These are phyloP conservation scores for Phytophthora cactorum DNA, from an alignment of 352 stramenopile genomes.

Conservation along the genomic window DNA sequence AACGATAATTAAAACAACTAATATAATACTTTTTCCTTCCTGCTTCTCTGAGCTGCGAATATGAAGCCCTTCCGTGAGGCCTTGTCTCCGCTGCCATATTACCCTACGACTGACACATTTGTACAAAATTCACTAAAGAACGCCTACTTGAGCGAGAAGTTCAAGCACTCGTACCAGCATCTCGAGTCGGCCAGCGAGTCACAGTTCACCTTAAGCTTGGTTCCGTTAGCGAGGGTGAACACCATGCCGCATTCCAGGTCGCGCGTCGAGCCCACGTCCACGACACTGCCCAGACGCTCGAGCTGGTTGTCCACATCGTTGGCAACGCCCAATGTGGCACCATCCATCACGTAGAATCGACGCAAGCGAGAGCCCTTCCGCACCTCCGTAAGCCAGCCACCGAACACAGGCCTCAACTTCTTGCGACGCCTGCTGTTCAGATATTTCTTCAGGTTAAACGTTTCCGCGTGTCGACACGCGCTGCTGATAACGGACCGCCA, in stretches of 20 bases:
- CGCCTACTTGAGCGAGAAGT: slow-evolving; percentile 43
- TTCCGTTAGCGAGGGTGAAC: slow-evolving; percentile 63
- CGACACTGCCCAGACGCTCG: slow-evolving; percentile 64
- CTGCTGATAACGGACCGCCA: slow-evolving; percentile 73
- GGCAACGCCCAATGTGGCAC: slow-evolving; percentile 66
- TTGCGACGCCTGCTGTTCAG: slow-evolving; percentile 70
- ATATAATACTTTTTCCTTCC: slow-evolving; percentile 30
- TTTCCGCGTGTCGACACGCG: slow-evolving; percentile 52
- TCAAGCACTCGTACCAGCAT: slow-evolving; percentile 81
- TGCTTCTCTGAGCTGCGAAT: slow-evolving; percentile 19
- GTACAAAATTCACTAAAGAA: slow-evolving; percentile 36
- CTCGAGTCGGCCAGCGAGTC: slow-evolving; percentile 76
- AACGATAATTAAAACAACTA: slow-evolving; percentile 28
- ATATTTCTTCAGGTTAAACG: slow-evolving; percentile 77
- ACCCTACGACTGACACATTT: slow-evolving; percentile 34
- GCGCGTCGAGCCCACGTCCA: slow-evolving; percentile 66
- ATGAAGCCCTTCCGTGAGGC: slow-evolving; percentile 28
- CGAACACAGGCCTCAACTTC: slow-evolving; percentile 70
- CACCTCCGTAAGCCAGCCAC: slow-evolving; percentile 79
- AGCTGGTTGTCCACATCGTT: slow-evolving; percentile 85
- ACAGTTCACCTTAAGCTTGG: slow-evolving; percentile 68
- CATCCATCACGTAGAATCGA: slow-evolving; percentile 84
- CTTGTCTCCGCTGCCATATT: slow-evolving; percentile 17
- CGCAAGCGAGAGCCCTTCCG: slow-evolving; percentile 52
- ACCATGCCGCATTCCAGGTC: slow-evolving; percentile 76